Conservation (phyloP, 371 early-diverging fungal genomes). For the Apophysomyces variabilis region DNA sequence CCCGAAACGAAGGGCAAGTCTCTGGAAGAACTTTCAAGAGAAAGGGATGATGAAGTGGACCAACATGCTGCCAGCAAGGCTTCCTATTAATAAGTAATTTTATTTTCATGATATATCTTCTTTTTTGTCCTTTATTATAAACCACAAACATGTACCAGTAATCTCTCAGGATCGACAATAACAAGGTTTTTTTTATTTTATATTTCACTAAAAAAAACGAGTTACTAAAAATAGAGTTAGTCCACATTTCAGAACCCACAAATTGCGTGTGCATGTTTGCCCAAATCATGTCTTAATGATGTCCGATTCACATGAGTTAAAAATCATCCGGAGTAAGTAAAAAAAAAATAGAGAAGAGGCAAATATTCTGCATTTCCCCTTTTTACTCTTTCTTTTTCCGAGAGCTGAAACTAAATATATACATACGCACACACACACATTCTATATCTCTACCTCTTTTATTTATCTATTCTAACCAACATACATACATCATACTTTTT, state of each 20-base stretch:
- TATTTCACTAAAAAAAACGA: too few species aligned
- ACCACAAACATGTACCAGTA: too few species aligned
- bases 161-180: too few species aligned
- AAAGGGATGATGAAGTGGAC: conserved; percentile 13
- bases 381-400: not conserved
- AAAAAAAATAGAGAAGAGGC: not conserved
- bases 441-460: not conserved
- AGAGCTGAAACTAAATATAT: not conserved
- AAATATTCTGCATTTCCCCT: conserved; percentile 4
- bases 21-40: conserved; percentile 50
- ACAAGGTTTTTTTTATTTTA: too few species aligned
- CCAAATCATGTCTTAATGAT: too few species aligned
- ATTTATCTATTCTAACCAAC: not conserved
- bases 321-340: not conserved
- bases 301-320: conserved; percentile 1
- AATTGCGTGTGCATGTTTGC: too few species aligned
- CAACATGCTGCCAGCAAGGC: not conserved
- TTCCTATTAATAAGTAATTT: not conserved
- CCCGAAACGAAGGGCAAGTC: conserved; percentile 54
- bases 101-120: not conserved
- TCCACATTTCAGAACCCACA: too few species aligned
- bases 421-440: not conserved
- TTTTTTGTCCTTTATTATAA: not conserved
- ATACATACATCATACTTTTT: not conserved
- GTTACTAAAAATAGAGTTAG: too few species aligned